Base-by-base conservation (phyloP, 176 grass and related monocot genomes). In the Bolboschoenus planiculmis region DNA sequence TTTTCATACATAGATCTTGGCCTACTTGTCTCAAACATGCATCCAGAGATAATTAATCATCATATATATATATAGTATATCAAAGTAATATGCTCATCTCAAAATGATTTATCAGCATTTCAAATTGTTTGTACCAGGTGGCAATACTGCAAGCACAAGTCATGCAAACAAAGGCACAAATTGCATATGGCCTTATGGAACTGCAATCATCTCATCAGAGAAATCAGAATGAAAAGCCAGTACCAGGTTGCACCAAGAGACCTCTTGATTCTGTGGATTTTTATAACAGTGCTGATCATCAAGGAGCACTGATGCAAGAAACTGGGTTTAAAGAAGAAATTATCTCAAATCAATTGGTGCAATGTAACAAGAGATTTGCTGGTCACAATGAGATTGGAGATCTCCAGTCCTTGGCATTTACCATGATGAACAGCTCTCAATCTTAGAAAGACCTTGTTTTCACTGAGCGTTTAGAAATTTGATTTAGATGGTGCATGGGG, bases 101-200 rank as follows among this genome's bases (percentile, higher is more conserved):
- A 44, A 84, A 51, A 46, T 81, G 58, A 81, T 14, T 71, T 1
- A 18, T 30, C 20, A 14, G 20, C 18, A 29, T 43, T 68, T 53
- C 0, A 44, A 39, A 47, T 27, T 59, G 24, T 62, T 81, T 56
- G 10, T 53, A 60, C 3, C 63, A 97, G 95, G 91, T 99, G 2
- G 87, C 96, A 39, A 90, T 99, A 70, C 82, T 99, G 14, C 91
- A 99, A 83, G 96, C 92, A 31, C 92, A 95, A 89, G 80, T 99
- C 57, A 93, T 95, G 92, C 92, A 95, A 82, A 83, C 89, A 43
- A 99, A 81, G 89, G 92, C 91, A 24, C 92, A 99, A 59, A 42
- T 95, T 2, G 90, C 92, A 9, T 88, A 90, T 72, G 87, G 87
- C 51, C 44, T 87, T 20, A 78, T 89, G 59, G 15, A 80, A 57